Evolutionary conservation across 305 asterid genomes (phyloP), one percentile per base, ranked within the genome.

Genomic region (Fraxinus sp.): DNA sequence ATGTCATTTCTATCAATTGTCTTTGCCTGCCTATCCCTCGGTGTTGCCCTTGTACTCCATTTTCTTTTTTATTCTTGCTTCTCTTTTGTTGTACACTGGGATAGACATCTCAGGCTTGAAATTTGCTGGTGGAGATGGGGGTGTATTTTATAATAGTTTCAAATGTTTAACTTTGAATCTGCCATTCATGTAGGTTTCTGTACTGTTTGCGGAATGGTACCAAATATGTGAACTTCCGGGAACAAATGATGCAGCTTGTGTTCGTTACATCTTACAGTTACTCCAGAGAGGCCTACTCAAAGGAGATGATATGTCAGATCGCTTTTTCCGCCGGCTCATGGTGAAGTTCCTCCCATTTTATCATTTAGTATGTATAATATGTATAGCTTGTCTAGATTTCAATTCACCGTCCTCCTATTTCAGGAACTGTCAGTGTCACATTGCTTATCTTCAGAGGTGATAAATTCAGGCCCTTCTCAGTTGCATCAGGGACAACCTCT

Each of bases 401-500:
- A 78, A 30, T 79, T 79, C 44, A 41, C 41, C 20, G 1, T 37
- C 14, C 49, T 55, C 55, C 75, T 46, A 71, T 84, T 84, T 82
- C 91, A 97, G 99, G 98, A 97, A 79, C 88, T 95, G 74, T 89
- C 97, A 30, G 97, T 97, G 77, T 93, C 98, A 14, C 99, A 97
- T 81, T 97, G 98, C 87, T 85, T 97, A 62, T 87, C 98, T 71
- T 85, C 97, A 36, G 98, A 95, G 91, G 97, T 86, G 79, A 91
- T 90, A 26, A 92, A 86, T 82, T 88, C 99, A 46, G 86, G 88
- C 79, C 83, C 98, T 86, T 80, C 95, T 79, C 98, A 86, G 78
- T 84, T 95, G 62, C 93, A 86, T 86, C 97, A 89, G 83, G 91
- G 88, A 41, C 98, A 93, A 85, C 86, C 95, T 18, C 78, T 94